Base-by-base conservation (phyloP, 768 basidiomycete species). In the Ramaria sp. region DNA sequence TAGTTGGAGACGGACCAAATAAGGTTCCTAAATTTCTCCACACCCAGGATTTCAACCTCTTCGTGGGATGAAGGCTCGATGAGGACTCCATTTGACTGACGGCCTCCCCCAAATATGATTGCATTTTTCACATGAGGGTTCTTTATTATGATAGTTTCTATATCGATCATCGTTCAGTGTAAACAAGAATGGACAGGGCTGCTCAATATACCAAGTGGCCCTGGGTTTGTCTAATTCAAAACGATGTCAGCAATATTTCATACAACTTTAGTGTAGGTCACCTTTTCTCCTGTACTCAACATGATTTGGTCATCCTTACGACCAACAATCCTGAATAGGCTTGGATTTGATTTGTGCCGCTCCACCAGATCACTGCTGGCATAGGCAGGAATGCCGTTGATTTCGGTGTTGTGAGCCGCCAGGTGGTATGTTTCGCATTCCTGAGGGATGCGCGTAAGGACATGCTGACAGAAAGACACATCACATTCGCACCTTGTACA, bases 251-350 rank as follows among this genome's bases (percentile, higher is more conserved):
- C 12, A 30, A 42, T 30, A 9, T 19, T 34, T 56, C 20, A 31
- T 4, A 15, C 11, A n/a, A 7, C 19, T 13, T 42, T 11, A 43
- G n/a, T 27, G 9, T 20, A 15, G 22, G 9, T 43, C n/a, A 75
- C 65, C 61, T 76, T 76, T 61, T 76, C 75, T 10, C 75, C 75
- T 0, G 70, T 75, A 6, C 70, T 68, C 15, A 76, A 68, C 38
- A 76, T 73, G 13, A 76, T 58, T 22, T 75, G 66, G 51, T 75
- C 73, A 53, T 75, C 74, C 3, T 68, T 66, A 13, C 74, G 69
- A 4, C 72, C 73, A 31, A 70, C 62, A 31, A 76, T 70, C n/a
- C 63, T 65, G 60, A 68, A 69, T 46, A 74, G 71, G 30, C 60
- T 65, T 20, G 60, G 58, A 51, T 68, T 63, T 1, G 51, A 33